These are phyloP conservation scores for Fomitopsis betulina DNA, from an alignment of 1,284 basidiomycete species.

Conservation along the genomic window DNA sequence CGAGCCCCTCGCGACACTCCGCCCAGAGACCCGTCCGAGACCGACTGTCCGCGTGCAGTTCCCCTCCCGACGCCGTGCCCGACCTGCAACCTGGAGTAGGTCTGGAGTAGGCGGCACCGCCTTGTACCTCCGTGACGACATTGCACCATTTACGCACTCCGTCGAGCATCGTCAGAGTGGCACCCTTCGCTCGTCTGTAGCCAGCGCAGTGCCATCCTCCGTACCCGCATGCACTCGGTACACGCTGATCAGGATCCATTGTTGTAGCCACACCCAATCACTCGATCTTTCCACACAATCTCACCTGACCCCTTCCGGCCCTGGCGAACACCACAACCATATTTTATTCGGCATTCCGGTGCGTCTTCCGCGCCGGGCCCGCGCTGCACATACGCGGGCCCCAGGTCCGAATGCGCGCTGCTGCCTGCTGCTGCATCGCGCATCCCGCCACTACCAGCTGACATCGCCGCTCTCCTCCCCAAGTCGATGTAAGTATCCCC, in stretches of 20 bases:
- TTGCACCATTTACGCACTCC: not conserved
- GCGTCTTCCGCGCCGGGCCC: not conserved
- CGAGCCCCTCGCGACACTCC: not conserved
- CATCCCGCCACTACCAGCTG: constrained; percentile 1
- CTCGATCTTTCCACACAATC: not conserved
- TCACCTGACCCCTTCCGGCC: not conserved
- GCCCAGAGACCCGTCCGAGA: not conserved
- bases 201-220: too few species aligned
- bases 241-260: not conserved
- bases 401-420: not conserved
- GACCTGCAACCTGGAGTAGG: not conserved
- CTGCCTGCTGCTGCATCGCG: not conserved
- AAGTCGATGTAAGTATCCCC: not conserved
- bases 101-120: not conserved
- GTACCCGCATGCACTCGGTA: not conserved
- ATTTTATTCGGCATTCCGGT: not conserved
- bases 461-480: not conserved
- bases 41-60: not conserved
- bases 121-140: not conserved
- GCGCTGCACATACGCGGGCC: not conserved
- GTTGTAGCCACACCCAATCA: not conserved
- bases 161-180: not conserved
- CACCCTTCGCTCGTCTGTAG: not conserved
- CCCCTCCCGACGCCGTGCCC: not conserved
- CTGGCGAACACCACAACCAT: not conserved